Conservation (phyloP, 176 grass and related monocot genomes). For the Avena insularis region DNA sequence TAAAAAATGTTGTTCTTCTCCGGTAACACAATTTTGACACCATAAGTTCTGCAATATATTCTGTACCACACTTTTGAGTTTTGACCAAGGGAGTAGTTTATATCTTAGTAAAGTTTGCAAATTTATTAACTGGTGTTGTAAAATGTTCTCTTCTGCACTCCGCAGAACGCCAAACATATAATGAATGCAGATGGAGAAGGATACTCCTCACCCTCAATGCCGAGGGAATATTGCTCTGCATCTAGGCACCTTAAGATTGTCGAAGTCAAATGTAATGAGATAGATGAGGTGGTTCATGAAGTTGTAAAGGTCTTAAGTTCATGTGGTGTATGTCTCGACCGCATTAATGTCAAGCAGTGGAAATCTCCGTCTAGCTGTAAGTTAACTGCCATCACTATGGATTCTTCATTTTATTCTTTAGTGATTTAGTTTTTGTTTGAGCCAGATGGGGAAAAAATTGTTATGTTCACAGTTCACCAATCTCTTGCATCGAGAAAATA, state of each 20-base stretch:
- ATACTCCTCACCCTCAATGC: neutral
- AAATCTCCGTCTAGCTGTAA: neutral
- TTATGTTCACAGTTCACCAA: neutral
- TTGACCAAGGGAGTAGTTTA: neutral
- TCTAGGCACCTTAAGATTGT: neutral
- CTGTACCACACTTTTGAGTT: neutral
- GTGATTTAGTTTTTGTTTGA: neutral
- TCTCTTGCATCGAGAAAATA: neutral
- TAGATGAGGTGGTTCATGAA: neutral
- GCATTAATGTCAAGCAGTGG: neutral
- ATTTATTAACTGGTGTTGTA: neutral
- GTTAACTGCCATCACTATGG: neutral
- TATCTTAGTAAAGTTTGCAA: neutral
- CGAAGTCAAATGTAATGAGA: neutral
- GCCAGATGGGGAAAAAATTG: neutral
- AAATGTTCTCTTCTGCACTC: neutral
- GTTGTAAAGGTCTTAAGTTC: conserved; percentile 1
- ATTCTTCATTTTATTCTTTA: neutral
- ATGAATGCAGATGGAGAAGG: neutral
- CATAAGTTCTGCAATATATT: neutral
- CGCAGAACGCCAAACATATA: neutral
- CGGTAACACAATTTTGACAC: neutral
- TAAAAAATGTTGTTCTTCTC: neutral
- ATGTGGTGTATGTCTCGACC: neutral
- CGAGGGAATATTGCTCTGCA: neutral